Conservation (phyloP, 139 green algal species). For the Pleodorina starrii region DNA sequence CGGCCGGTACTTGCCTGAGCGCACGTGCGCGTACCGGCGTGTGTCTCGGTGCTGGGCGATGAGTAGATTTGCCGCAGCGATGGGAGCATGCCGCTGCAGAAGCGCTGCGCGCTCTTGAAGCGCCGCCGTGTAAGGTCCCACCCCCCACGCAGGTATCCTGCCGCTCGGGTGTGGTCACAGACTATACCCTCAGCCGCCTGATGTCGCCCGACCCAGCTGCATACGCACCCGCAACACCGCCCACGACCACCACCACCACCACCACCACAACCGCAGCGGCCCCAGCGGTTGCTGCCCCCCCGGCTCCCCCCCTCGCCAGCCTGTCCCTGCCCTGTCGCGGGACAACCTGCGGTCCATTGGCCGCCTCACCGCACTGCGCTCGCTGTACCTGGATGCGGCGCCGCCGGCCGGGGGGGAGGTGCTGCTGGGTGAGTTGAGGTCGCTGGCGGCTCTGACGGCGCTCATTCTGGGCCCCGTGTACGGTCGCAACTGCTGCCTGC, state of each 20-base stretch:
- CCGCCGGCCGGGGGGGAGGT: background rate
- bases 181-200: background rate
- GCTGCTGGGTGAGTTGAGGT: background rate
- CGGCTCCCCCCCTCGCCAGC: background rate
- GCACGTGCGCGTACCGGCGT: too few relatives aligned
- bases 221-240: background rate
- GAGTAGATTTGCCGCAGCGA: too few relatives aligned
- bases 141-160: background rate
- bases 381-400: slow-evolving; percentile 10
- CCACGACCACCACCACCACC: background rate
- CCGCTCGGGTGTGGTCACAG: background rate
- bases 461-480: slow-evolving; percentile 23
- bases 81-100: too few relatives aligned
- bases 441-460: background rate
- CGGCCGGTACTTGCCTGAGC: too few relatives aligned
- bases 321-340: slow-evolving; percentile 15
- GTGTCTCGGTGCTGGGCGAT: too few relatives aligned
- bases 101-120: too few relatives aligned
- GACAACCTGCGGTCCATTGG: background rate
- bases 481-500: background rate
- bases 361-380: background rate
- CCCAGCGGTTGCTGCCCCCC: too few relatives aligned
- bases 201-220: background rate
- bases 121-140: too few relatives aligned
- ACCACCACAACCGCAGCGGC: too few relatives aligned